phyloP scores from a whole-genome alignment of 441 rosid genomes.

The Erodium chrysanthum region DNA sequence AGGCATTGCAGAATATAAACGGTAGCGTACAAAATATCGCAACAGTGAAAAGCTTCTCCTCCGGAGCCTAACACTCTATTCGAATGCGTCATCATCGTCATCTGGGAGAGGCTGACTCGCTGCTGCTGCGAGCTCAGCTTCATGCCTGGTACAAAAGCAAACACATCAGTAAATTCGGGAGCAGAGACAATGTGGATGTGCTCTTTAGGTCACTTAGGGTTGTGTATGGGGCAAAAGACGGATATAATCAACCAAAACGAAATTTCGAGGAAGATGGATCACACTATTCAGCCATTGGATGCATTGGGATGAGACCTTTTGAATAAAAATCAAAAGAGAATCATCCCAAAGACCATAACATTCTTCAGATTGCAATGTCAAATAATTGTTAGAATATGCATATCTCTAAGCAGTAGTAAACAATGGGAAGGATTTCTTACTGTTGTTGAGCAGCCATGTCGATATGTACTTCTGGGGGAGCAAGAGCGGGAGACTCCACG shows the following conservation, averaged over 20 bases:
- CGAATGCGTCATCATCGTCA: constrained; percentile 64
- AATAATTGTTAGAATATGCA: not conserved
- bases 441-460: constrained; percentile 59
- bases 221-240: too few relatives aligned
- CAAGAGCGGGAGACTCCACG: constrained; percentile 71
- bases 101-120: constrained; percentile 65
- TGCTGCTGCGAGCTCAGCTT: constrained; percentile 57
- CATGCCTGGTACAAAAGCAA: constrained; percentile 35
- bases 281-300: not conserved
- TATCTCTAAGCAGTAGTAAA: not conserved
- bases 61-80: constrained; percentile 21
- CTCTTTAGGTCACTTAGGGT: too few relatives aligned
- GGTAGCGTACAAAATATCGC: too few relatives aligned
- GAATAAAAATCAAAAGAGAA: not conserved
- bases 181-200: not conserved
- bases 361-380: not conserved
- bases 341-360: not conserved
- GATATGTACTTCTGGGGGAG: constrained; percentile 63
- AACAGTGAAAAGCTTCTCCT: too few relatives aligned
- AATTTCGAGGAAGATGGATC: too few relatives aligned
- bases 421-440: constrained; percentile 25
- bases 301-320: not conserved
- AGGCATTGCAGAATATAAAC: too few relatives aligned
- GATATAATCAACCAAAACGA: too few relatives aligned
- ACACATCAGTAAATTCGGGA: not conserved